Evolutionary conservation across 164 flowering plant species (phyloP).

Genomic region (Aristolochia fimbriata): DNA sequence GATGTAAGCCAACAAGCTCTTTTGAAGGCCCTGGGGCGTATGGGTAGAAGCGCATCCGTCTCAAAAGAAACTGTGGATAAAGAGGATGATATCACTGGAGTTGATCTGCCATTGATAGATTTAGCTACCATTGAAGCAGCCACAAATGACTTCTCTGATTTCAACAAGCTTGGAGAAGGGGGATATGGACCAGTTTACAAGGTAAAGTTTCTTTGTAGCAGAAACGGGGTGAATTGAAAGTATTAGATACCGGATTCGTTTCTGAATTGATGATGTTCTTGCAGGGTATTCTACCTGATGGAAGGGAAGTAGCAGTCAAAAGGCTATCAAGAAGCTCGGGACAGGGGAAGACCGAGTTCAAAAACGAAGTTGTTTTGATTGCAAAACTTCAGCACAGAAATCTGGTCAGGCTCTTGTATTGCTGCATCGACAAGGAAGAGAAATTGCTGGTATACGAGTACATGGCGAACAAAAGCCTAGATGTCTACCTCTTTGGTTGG

Average conservation of each 20-base stretch:
- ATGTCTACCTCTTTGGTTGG: conserved; percentile 19
- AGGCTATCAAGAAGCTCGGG: conserved; percentile 24
- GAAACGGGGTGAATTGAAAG: neutral
- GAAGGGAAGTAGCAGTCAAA: conserved; percentile 31
- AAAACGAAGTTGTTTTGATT: conserved; percentile 22
- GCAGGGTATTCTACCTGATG: conserved; percentile 22
- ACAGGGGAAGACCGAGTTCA: conserved; percentile 32
- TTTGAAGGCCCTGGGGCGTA: neutral
- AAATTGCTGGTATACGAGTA: conserved; percentile 32
- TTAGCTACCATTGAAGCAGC: neutral
- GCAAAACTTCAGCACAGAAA: conserved; percentile 37
- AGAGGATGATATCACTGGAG: neutral
- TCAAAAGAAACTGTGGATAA: neutral
- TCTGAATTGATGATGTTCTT: neutral
- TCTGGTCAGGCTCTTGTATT: conserved; percentile 28
- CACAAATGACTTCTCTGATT: neutral
- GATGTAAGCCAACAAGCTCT: neutral
- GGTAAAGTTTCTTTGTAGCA: neutral
- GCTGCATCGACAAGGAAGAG: conserved; percentile 24
- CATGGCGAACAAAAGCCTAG: conserved; percentile 28
- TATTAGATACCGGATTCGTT: neutral
- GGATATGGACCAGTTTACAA: conserved; percentile 4
- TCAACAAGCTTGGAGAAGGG: conserved; percentile 1
- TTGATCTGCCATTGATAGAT: neutral
- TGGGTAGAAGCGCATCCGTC: neutral